These are phyloP conservation scores for Candida smagusa DNA, from an alignment of 1,139 yeast genomes.

Conservation along the genomic window DNA sequence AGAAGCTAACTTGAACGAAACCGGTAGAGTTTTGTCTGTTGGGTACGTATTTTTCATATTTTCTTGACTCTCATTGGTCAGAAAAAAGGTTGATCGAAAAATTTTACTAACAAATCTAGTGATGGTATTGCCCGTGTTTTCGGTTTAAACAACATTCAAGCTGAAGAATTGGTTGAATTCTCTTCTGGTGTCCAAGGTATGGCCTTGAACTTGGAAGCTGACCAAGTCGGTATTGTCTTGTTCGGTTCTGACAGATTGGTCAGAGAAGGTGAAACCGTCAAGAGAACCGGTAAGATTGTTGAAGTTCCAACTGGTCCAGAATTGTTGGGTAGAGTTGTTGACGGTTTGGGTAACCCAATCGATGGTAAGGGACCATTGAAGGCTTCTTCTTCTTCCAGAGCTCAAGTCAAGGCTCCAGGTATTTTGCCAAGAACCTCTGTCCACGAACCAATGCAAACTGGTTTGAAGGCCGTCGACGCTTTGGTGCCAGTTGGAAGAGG, in stretches of 20 bases:
- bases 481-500: constrained; percentile 99
- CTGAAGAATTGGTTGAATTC: constrained; percentile 99
- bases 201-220: constrained; percentile 99
- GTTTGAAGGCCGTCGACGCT: constrained; percentile 98
- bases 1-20: constrained; percentile 97
- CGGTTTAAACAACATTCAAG: constrained; percentile 99
- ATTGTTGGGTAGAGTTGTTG: constrained; percentile 98
- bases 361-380: constrained; percentile 99
- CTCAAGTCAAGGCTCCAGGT: constrained; percentile 99
- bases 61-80: constrained; percentile 13
- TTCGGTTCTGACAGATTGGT: constrained; percentile 99
- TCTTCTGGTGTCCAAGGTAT: constrained; percentile 99
- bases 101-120: constrained; percentile 39
- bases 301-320: constrained; percentile 99
- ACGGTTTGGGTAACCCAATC: constrained; percentile 98
- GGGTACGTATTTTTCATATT: constrained; percentile 24
- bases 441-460: constrained; percentile 99
- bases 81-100: constrained; percentile 4
- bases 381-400: constrained; percentile 82
- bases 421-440: constrained; percentile 99
- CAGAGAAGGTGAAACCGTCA: constrained; percentile 99
- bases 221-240: constrained; percentile 99
- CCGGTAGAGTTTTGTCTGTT: constrained; percentile 98
- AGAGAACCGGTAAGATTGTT: constrained; percentile 99
- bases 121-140: constrained; percentile 99